phyloP scores from a whole-genome alignment of 805 yeast genomes.

The Candida tammaniensis region DNA sequence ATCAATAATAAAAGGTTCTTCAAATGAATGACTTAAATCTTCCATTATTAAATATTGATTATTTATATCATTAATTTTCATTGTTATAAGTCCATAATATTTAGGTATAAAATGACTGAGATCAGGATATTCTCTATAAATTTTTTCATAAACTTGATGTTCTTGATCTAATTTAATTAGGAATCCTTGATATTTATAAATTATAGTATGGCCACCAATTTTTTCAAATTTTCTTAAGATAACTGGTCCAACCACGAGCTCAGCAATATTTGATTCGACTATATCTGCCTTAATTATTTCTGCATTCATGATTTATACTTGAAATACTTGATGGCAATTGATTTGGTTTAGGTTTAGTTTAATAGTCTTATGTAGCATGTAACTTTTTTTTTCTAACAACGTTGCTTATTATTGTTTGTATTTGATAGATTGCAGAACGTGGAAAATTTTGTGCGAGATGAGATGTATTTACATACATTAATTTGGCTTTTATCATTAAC shows the following conservation, averaged over 20 bases:
- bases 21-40: constrained; percentile 82
- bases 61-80: constrained; percentile 5
- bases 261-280: constrained; percentile 1
- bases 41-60: constrained; percentile 81
- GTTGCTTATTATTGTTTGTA: no score
- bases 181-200: constrained; percentile 88
- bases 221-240: constrained; percentile 29
- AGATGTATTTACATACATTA: no score
- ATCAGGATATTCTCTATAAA: constrained; percentile 70
- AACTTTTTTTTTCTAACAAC: no score
- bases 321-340: no score
- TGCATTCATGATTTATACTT: no score
- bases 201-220: constrained; percentile 98
- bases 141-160: constrained; percentile 85
- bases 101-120: constrained; percentile 85
- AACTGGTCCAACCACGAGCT: not conserved
- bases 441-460: constrained; percentile 1
- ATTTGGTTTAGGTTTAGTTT: no score
- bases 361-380: no score
- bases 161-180: constrained; percentile 93
- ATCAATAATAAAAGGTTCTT: constrained; percentile 86
- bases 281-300: constrained; percentile 2
- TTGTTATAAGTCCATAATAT: constrained; percentile 35
- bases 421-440: no score
- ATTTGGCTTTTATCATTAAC: no score